A percentile compares a stretch with the other conserved stretches of the same genome.
Evolutionary conservation across 805 yeast species (phyloP).

Genomic region (Ogataea wickerhamii): DNA sequence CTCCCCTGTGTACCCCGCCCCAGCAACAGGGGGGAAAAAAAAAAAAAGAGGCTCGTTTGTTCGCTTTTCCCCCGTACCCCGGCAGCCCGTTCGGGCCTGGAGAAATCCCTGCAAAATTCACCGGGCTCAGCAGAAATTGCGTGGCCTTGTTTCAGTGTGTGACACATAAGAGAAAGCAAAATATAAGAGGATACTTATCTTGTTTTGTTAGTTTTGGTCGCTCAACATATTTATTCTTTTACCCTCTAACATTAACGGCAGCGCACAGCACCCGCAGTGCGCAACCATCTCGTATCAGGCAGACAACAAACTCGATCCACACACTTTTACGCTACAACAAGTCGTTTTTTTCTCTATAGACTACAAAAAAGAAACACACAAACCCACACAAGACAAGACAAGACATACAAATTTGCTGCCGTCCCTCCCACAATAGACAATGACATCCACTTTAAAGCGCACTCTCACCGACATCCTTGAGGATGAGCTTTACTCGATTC

Average conservation of each 20-base stretch:
- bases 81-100: too few relatives aligned
- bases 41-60: too few relatives aligned
- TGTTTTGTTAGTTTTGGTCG: not conserved
- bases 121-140: not conserved
- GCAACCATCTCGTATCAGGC: not conserved
- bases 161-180: constrained; percentile 3
- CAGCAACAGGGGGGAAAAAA: too few relatives aligned
- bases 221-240: not conserved
- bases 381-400: constrained; percentile 6
- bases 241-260: not conserved
- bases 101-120: too few relatives aligned
- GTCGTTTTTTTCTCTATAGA: not conserved
- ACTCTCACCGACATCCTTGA: constrained; percentile 32
- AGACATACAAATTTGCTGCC: too few relatives aligned
- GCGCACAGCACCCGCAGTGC: not conserved
- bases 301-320: not conserved
- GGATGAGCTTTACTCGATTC: constrained; percentile 27
- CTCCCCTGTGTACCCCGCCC: too few relatives aligned
- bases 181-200: not conserved
- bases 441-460: constrained; percentile 31
- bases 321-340: not conserved
- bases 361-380: constrained; percentile 7
- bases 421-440: constrained; percentile 11
- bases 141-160: constrained; percentile 3
- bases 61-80: too few relatives aligned